Conservation (phyloP, 148 eudicot genomes). For the Nyssa sinensis region DNA sequence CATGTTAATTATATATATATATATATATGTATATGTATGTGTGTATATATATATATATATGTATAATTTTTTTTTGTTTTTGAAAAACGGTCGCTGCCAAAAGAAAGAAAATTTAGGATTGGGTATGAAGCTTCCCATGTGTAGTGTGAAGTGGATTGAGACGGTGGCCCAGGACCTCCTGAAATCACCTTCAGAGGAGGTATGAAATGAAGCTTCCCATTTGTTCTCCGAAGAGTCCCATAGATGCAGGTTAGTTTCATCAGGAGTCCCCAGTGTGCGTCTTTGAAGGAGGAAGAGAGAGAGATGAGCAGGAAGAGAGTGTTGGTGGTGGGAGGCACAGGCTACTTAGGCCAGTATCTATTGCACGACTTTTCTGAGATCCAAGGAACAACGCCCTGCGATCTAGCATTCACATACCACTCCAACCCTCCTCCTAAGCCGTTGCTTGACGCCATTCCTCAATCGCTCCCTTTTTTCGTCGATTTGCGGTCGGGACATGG, state of each 20-base stretch:
- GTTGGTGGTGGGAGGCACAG: constrained; percentile 75
- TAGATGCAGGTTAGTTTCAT: no score
- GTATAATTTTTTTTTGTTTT: no score
- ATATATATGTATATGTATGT: no score
- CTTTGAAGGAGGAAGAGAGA: not conserved
- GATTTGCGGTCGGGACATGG: constrained; percentile 57
- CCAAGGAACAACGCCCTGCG: constrained; percentile 18
- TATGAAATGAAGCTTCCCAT: no score
- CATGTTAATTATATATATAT: no score
- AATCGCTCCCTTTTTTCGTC: constrained; percentile 49
- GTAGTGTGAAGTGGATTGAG: no score
- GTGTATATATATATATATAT: no score
- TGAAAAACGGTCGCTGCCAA: no score
- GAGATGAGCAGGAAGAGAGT: constrained; percentile 49
- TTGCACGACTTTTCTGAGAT: constrained; percentile 34
- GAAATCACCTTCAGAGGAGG: no score
- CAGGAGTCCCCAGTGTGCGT: no score
- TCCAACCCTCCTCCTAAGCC: constrained; percentile 50
- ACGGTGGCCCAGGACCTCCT: no score
- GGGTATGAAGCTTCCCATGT: not conserved
- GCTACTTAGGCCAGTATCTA: constrained; percentile 83
- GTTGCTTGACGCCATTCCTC: constrained; percentile 55
- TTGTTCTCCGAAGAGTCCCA: no score
- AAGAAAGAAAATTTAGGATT: not conserved
- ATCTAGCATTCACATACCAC: constrained; percentile 65